Base-by-base conservation (phyloP, 139 green algal genomes). In the Nannochloris sp. region DNA sequence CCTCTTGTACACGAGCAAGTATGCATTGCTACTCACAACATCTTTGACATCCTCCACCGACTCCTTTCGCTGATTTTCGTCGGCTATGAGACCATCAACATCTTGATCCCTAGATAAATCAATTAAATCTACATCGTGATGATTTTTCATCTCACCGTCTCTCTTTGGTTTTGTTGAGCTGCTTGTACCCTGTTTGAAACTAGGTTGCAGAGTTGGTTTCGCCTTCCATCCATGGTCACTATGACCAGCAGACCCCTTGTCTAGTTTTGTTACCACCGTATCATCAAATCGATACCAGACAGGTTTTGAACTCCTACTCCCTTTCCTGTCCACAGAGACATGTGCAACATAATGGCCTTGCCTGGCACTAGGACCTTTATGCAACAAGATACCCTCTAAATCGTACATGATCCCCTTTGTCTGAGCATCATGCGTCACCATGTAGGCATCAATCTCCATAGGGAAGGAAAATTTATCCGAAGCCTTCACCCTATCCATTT, bases 271-370 rank as follows among this genome's bases (percentile, higher is more conserved):
- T 1, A 87, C 88, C 2, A 24, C 61, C 53, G 88, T 81, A 50
- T 96, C 89, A 63, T 96, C 88, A 69, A 89, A 95, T 1, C 87
- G 77, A 88, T 87, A 96, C 89, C 89, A 96, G 7, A 61, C 71
- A 14, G 16, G 16, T 11, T 40, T 40, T 3, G 34, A 40, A 60
- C 61, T 23, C 29, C 51, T 46, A 48, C 75, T 67, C 27, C 81
- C 79, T 3, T 44, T 15, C 25, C 25, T 21, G 5, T 48, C 29
- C 11, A 37, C n/a, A 44, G 12, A 8, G 5, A 58, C 18, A 40
- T 49, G 19, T 69, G 21, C 69, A 81, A 88, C 85, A 65, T 95
- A 96, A 74, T 96, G 89, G 0, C 89, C 89, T 44, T 80, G 75
- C 36, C 70, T 84, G 5, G 89, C 85, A 46, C 70, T 83, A 40